Base-by-base conservation (phyloP, 805 yeast genomes). In the Candida vartiovaarae region DNA sequence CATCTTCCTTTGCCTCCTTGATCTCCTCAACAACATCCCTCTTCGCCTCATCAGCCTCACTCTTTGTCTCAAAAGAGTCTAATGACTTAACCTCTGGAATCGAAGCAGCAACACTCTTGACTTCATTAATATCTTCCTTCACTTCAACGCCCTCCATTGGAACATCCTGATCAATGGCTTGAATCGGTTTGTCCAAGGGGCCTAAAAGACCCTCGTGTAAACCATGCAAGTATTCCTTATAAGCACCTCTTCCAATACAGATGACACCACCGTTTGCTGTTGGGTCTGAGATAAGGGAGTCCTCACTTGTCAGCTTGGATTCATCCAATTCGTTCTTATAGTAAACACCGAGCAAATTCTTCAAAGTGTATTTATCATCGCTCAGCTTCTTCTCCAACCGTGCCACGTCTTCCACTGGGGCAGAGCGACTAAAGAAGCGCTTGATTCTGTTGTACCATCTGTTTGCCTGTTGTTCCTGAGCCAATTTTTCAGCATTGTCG, bases 231-330 rank as follows among this genome's bases (percentile, higher is more conserved):
- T 88, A 93, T 69, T 93, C 99, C 62, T 91, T 91, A 62, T 77
- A 93, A 0, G 97, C 91, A 45, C 99, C 99, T 61, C 99, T 75
- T 4, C 99, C 99, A 26, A 93, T 67, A 60, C 96, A 86, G 23
- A 93, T 74, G 9, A 89, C 82, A 36, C 98, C 99, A 26, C 97
- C 97, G 7, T 81, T 75, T 28, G 70, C 42, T 10, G 60, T 59
- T 3, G 77, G 73, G 30, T 70, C 69, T 3, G 51, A 40, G 4
- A 65, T 70, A 30, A 69, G 62, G 2, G 79, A 69, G 56, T 80
- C 82, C 41, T 79, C 75, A n/a, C 52, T 47, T 33, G 61, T 57
- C 48, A 47, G 42, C 1, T 28, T 9, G 11, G 42, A 44, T 24
- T 32, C 35, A 11, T 38, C 8, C 29, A 41, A 47, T 20, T 45